Conservation (phyloP, 495 filamentous ascomycete genomes). For the Xylaria grammica region DNA sequence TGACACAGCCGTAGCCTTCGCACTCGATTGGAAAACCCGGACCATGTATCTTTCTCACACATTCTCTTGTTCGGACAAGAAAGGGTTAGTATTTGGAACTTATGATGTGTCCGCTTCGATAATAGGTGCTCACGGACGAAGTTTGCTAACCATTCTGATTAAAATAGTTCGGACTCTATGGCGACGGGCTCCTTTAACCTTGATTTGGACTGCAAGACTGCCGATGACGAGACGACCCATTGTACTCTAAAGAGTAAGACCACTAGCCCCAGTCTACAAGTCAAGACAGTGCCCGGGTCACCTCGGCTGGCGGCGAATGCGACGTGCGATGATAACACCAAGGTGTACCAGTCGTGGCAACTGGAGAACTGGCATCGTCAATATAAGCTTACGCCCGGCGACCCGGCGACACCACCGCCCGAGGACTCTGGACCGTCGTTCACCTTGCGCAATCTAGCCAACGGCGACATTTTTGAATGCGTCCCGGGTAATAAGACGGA, state of each 20-base stretch:
- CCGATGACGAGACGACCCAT: constrained; percentile 25
- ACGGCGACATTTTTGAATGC: constrained; percentile 37
- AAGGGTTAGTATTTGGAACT: constrained; percentile 36
- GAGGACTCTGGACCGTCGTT: constrained; percentile 45
- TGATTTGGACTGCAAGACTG: constrained; percentile 38
- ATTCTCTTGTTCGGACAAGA: constrained; percentile 41
- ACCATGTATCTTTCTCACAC: constrained; percentile 45
- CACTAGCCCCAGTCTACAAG: constrained; percentile 23
- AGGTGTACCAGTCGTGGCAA: constrained; percentile 44
- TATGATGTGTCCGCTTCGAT: background rate
- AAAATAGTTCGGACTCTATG: constrained; percentile 34
- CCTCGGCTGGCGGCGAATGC: constrained; percentile 24
- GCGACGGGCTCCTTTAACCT: constrained; percentile 40
- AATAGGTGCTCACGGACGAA: background rate
- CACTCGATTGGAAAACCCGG: constrained; percentile 45
- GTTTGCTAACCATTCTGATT: background rate
- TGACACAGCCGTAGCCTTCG: constrained; percentile 44
- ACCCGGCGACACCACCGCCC: constrained; percentile 16
- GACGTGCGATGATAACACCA: constrained; percentile 31
- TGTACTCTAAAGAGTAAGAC: constrained; percentile 33
- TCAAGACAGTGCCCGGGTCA: constrained; percentile 28
- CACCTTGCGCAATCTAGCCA: constrained; percentile 36
- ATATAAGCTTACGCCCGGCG: constrained; percentile 36
- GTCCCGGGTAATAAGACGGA: constrained; percentile 22
- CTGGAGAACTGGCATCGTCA: constrained; percentile 42